Percentiles rank a stretch among this genome's conserved stretches.
These are phyloP conservation scores for Aspergillus olivimuriae DNA, from an alignment of 495 filamentous ascomycete species.

Conservation along the genomic window DNA sequence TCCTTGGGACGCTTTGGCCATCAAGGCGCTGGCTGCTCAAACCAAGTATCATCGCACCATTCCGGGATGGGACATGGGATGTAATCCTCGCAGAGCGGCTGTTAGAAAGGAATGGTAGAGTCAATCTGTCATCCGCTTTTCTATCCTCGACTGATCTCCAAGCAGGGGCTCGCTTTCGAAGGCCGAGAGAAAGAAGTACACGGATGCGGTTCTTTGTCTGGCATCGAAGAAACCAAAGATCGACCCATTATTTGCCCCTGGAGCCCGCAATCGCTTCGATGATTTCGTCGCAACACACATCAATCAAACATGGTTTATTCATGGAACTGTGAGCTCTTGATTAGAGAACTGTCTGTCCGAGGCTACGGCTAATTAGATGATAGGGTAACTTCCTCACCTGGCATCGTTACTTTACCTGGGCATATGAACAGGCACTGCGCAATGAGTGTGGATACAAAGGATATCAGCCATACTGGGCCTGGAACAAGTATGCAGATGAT, in stretches of 20 bases:
- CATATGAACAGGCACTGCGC: slow-evolving; percentile 56
- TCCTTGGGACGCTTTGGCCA: slow-evolving; percentile 4
- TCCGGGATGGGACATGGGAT: slow-evolving; percentile 1
- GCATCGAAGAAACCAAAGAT: slow-evolving; percentile 36
- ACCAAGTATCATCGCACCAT: neutral
- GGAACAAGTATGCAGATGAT: slow-evolving; percentile 43
- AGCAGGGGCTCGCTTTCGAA: slow-evolving; percentile 42
- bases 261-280: slow-evolving; percentile 49
- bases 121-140: neutral
- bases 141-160: neutral
- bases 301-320: slow-evolving; percentile 47
- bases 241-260: slow-evolving; percentile 26
- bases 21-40: slow-evolving; percentile 1
- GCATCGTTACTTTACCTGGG: slow-evolving; percentile 57
- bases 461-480: slow-evolving; percentile 51
- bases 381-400: slow-evolving; percentile 56
- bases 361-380: slow-evolving; percentile 40
- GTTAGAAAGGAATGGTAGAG: slow-evolving; percentile 22
- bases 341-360: neutral
- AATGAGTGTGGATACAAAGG: slow-evolving; percentile 63
- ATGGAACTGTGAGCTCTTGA: slow-evolving; percentile 52
- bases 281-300: slow-evolving; percentile 59
- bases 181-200: slow-evolving; percentile 45
- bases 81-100: slow-evolving; percentile 16
- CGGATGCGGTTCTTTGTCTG: slow-evolving; percentile 53